A percentile compares a stretch with the other conserved stretches of the same genome.
Evolutionary conservation across 495 filamentous ascomycete genomes (phyloP).

Genomic region (Hypoxylon lienhwacheense): DNA sequence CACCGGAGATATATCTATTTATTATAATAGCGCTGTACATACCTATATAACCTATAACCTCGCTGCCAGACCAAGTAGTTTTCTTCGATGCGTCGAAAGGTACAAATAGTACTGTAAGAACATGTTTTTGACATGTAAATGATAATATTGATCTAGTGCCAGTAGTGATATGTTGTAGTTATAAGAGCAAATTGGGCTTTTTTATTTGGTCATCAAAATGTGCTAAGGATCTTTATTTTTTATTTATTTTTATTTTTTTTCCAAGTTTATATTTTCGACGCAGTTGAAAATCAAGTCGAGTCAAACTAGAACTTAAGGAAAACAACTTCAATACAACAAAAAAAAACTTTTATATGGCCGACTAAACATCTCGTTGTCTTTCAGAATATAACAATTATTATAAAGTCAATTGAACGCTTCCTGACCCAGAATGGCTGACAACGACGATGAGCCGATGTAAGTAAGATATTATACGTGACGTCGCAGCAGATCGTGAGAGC

Average conservation of each 20-base stretch:
- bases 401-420: neutral
- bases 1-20: slow-evolving; percentile 16
- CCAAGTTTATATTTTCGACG: too few species aligned
- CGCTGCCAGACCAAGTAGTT: slow-evolving; percentile 39
- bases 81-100: slow-evolving; percentile 31
- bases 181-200: too few species aligned
- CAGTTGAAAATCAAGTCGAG: neutral
- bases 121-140: neutral
- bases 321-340: too few species aligned
- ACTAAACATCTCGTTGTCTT: neutral
- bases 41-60: too few species aligned
- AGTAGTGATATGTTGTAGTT: slow-evolving; percentile 2
- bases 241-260: too few species aligned
- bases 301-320: too few species aligned
- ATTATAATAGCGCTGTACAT: slow-evolving; percentile 50
- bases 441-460: slow-evolving; percentile 50
- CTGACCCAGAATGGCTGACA: slow-evolving; percentile 37
- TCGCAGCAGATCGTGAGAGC: neutral
- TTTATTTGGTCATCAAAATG: slow-evolving; percentile 29
- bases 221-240: too few species aligned
- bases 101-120: slow-evolving; percentile 11
- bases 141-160: neutral
- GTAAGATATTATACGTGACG: too few species aligned
- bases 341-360: slow-evolving; percentile 3
- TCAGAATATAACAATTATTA: neutral